Percentiles rank a stretch among this genome's conserved stretches.
Evolutionary conservation across 805 yeast species (phyloP).

Genomic region (Wickerhamiella sergipiensis): DNA sequence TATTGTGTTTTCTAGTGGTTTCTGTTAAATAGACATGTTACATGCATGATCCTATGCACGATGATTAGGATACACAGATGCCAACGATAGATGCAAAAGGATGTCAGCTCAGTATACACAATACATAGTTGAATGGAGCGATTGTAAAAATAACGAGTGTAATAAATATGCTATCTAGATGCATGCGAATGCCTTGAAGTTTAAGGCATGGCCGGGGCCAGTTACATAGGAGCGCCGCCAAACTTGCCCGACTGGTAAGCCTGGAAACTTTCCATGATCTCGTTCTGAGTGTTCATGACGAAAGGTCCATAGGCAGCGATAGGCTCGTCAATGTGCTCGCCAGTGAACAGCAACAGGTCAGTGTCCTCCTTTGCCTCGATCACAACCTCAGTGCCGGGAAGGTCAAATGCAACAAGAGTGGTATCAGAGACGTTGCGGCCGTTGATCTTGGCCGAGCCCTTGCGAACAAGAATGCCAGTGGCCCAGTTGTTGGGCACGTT

Average conservation of each 20-base stretch:
- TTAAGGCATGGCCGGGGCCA: not conserved
- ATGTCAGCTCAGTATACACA: too few species aligned
- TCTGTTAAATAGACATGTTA: too few species aligned
- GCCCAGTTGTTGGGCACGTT: slow-evolving; percentile 46
- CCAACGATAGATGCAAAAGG: too few species aligned
- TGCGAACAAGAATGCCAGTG: slow-evolving; percentile 52
- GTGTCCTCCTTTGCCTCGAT: slow-evolving; percentile 25
- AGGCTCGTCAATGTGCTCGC: slow-evolving; percentile 57
- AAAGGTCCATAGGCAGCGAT: slow-evolving; percentile 86
- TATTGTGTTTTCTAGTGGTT: too few species aligned
- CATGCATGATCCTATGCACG: too few species aligned
- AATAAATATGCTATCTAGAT: too few species aligned
- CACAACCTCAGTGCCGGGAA: slow-evolving; percentile 26
- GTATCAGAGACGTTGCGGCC: slow-evolving; percentile 21
- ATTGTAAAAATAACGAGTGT: too few species aligned
- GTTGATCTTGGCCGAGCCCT: slow-evolving; percentile 42
- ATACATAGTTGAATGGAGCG: too few species aligned
- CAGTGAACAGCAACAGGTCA: slow-evolving; percentile 64
- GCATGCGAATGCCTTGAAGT: not conserved
- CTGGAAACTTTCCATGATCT: slow-evolving; percentile 52
- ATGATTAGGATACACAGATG: too few species aligned
- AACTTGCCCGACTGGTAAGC: slow-evolving; percentile 43
- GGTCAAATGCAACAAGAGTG: slow-evolving; percentile 30
- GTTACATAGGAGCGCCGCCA: slow-evolving; percentile 1
- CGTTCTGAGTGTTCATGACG: slow-evolving; percentile 57